Evolutionary conservation across 2,329 filamentous ascomycete genomes (phyloP).

Genomic region (Polytolypa hystricis): DNA sequence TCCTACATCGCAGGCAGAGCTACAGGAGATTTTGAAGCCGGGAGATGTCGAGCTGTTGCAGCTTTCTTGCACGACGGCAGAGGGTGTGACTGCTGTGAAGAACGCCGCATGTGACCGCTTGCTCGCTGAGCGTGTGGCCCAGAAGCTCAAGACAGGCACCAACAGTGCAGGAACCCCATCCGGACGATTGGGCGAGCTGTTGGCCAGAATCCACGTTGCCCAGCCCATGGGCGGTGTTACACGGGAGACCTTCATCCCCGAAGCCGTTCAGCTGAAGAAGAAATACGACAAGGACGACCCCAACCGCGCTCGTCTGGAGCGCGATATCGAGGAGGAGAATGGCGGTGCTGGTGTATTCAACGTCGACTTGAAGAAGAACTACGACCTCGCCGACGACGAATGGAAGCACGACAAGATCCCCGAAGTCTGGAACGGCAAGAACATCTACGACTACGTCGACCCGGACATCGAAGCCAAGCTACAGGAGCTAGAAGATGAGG

Average conservation of each 20-base stretch:
- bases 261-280: slow-evolving; percentile 65
- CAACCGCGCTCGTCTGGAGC: slow-evolving; percentile 65
- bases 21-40: slow-evolving; percentile 70
- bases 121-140: slow-evolving; percentile 82
- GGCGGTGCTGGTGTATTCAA: slow-evolving; percentile 95
- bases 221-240: slow-evolving; percentile 71
- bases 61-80: slow-evolving; percentile 86
- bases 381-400: slow-evolving; percentile 72
- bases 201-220: slow-evolving; percentile 94
- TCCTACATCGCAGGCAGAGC: slow-evolving; percentile 60
- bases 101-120: slow-evolving; percentile 89
- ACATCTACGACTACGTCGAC: slow-evolving; percentile 94
- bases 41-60: slow-evolving; percentile 88
- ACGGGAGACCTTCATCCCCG: slow-evolving; percentile 78
- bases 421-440: slow-evolving; percentile 89
- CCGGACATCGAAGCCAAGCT: slow-evolving; percentile 94
- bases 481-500: slow-evolving; percentile 83
- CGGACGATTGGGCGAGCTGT: slow-evolving; percentile 75
- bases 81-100: slow-evolving; percentile 89
- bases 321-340: slow-evolving; percentile 81
- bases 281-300: slow-evolving; percentile 89
- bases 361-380: slow-evolving; percentile 81
- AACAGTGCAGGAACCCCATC: slow-evolving; percentile 68
- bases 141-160: slow-evolving; percentile 85
- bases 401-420: slow-evolving; percentile 97